A percentile compares a stretch with the other conserved stretches of the same genome.
Evolutionary conservation across 2,329 filamentous ascomycete genomes (phyloP).

Genomic region (Nemania diffusa): DNA sequence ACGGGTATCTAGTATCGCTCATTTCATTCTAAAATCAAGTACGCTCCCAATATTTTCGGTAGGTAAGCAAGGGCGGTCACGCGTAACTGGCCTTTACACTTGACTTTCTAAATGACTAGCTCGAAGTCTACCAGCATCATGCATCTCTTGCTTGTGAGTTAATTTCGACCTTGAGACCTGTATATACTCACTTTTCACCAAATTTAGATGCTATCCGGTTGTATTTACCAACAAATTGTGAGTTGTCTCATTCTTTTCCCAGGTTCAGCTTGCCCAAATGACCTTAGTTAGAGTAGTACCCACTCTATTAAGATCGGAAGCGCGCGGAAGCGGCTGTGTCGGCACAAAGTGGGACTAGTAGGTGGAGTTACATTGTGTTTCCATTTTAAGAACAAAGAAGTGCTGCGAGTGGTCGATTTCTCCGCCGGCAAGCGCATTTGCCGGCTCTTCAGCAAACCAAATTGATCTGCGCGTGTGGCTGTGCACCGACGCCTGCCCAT

Average conservation of each 20-base stretch:
- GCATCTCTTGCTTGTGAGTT: too few species aligned
- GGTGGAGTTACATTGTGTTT: constrained; percentile 18
- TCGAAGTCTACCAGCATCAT: too few species aligned
- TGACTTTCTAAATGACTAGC: background rate
- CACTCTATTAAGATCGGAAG: constrained; percentile 19
- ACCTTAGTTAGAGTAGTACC: background rate
- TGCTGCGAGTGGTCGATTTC: constrained; percentile 13
- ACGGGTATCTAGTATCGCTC: too few species aligned
- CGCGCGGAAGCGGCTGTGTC: constrained; percentile 25
- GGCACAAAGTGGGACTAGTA: background rate
- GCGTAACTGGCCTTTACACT: too few species aligned
- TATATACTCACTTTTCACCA: background rate
- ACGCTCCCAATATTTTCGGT: background rate
- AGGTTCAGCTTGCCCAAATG: background rate
- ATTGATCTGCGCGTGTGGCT: constrained; percentile 11
- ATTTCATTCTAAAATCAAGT: background rate
- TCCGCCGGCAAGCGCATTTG: constrained; percentile 2
- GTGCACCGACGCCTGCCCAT: constrained; percentile 11
- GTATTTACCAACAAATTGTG: background rate
- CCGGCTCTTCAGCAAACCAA: background rate
- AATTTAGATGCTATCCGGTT: background rate
- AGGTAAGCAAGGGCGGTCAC: too few species aligned
- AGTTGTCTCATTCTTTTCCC: background rate
- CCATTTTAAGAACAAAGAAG: constrained; percentile 33
- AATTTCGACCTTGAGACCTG: background rate